These are phyloP conservation scores for Globomyces sp. DNA, from an alignment of 371 early-diverging fungal species.

Conservation along the genomic window DNA sequence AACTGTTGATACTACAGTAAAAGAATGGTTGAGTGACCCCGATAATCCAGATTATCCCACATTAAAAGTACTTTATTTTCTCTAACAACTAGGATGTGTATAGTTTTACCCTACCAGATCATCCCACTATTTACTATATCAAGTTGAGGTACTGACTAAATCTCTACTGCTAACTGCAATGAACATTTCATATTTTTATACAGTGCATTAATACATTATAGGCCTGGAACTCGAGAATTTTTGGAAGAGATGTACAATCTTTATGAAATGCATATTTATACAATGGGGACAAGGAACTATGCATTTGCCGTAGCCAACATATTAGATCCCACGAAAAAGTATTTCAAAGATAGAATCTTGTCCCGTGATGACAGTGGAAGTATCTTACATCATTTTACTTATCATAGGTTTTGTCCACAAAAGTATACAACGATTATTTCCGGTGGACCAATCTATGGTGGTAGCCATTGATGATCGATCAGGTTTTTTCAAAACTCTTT, in stretches of 20 bases:
- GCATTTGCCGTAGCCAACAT: constrained; percentile 85
- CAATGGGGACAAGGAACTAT: constrained; percentile 97
- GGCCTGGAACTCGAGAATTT: constrained; percentile 81
- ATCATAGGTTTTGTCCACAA: constrained; percentile 74
- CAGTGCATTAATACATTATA: constrained; percentile 24
- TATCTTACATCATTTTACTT: constrained; percentile 26
- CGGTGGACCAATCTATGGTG: constrained; percentile 95
- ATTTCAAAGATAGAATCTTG: constrained; percentile 90
- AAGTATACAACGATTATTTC: constrained; percentile 88
- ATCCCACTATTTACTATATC: constrained; percentile 70
- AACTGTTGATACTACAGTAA: constrained; percentile 76
- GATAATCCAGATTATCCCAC: constrained; percentile 60
- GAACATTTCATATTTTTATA: background rate
- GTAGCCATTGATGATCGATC: constrained; percentile 97
- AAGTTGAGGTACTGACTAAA: constrained; percentile 62
- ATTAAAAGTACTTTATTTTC: constrained; percentile 37
- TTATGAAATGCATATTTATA: constrained; percentile 98
- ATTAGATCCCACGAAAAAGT: constrained; percentile 80
- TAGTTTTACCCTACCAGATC: constrained; percentile 71
- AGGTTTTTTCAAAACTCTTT: too few species aligned
- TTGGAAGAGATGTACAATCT: constrained; percentile 60
- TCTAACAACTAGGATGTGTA: constrained; percentile 58
- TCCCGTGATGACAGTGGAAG: constrained; percentile 95
- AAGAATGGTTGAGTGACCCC: constrained; percentile 74
- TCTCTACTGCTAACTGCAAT: background rate